Base-by-base conservation (phyloP, 495 filamentous ascomycete species). In the Daldinia grandis region DNA sequence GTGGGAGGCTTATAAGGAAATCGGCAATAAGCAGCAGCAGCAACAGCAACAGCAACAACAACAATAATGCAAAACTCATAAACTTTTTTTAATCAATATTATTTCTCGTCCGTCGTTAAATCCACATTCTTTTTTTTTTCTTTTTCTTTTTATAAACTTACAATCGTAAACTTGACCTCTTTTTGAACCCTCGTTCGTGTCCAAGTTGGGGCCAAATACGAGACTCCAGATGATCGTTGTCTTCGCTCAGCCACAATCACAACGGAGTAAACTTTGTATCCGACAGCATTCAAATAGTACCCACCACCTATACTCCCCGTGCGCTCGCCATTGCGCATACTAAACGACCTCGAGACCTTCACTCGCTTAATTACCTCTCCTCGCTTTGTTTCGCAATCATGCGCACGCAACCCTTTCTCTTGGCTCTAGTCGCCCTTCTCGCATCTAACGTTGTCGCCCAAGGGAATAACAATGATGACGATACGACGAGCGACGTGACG, bases 391-490 rank as follows among this genome's bases (percentile, higher is more conserved):
- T 68, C 61, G 65, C 56, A 21, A 73, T 49, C 70, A 73, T 73
- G 70, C 70, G 70, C 40, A 37, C 70, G 4, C 65, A 73, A 57
- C 70, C 60, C 19, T 54, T 73, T 44, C 65, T 73, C 44, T 68
- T 68, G 50, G 56, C 61, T 10, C 19, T 62, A 6, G 59, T 62
- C 31, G 72, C 72, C 54, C 58, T 72, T 2, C 55, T 76, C 33
- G 71, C 73, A 25, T 68, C 75, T 6, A 62, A 62, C 37, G 70
- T 66, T 40, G 53, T 74, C 44, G 75, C 75, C 30, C 75, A 77
- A 64, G 57, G 62, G 28, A n/a, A 28, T 37, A 38, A 33, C 14
- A 15, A 71, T 55, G 35, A 55, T 53, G 64, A 70, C 53, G 61
- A 64, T 64, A 25, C 66, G 53, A 56, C 58, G n/a, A 50, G 28